These are phyloP conservation scores for Nicotiana otophora DNA, from an alignment of 257 asterid species.

Conservation along the genomic window DNA sequence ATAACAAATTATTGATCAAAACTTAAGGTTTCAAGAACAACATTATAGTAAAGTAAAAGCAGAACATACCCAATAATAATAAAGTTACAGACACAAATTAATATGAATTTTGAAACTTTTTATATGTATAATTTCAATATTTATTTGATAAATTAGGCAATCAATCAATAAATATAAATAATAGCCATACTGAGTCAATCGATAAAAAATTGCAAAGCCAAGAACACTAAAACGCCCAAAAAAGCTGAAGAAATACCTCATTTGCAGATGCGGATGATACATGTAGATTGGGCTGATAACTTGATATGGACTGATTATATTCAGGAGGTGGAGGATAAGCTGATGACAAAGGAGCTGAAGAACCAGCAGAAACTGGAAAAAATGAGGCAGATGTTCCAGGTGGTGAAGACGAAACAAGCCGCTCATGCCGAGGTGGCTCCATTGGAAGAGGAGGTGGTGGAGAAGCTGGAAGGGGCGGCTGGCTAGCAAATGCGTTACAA, in stretches of 20 bases:
- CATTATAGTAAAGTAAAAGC: too few relatives aligned
- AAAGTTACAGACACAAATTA: too few relatives aligned
- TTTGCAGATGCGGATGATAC: constrained; percentile 31
- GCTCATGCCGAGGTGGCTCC: constrained; percentile 43
- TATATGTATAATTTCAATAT: neutral
- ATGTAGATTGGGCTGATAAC: constrained; percentile 28
- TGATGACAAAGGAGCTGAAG: constrained; percentile 38
- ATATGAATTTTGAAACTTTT: neutral
- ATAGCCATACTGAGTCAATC: neutral
- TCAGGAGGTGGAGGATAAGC: constrained; percentile 42
- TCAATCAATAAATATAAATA: neutral
- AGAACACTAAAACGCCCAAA: neutral
- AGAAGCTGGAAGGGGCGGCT: constrained; percentile 69
- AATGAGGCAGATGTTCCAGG: constrained; percentile 36
- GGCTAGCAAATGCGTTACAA: constrained; percentile 28
- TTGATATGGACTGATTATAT: constrained; percentile 19
- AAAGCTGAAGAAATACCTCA: constrained; percentile 37
- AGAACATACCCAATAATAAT: too few relatives aligned
- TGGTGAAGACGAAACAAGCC: constrained; percentile 35
- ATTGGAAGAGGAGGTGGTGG: constrained; percentile 70
- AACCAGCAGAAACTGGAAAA: constrained; percentile 33
- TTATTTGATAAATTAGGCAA: neutral
- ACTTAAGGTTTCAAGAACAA: neutral
- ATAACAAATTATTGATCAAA: neutral
- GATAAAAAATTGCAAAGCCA: neutral